Evolutionary conservation across 331 rosid species (phyloP), one percentile per base, ranked within the genome.

Genomic region (Phaseolus coccineus): DNA sequence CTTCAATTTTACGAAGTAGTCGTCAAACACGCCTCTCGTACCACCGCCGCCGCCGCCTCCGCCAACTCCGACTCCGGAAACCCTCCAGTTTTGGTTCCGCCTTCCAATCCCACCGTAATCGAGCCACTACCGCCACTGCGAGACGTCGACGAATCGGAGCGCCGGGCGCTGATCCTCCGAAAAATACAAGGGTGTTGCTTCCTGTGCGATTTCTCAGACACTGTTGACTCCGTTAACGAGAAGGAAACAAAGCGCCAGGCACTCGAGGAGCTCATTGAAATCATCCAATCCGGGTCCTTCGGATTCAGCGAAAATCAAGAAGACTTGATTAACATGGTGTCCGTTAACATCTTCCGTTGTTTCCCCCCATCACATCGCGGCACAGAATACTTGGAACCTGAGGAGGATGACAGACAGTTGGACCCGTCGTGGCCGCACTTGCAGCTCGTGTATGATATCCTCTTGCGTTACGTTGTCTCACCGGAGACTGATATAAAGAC

Each of bases 191-290:
- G 81, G 22, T 90, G 94, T 80, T 82, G 85, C 79, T 73, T 76
- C 58, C 33, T 56, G n/a, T 90, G 84, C 76, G 93, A 91, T 85
- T 90, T 87, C 79, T 85, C 90, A 33, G 80, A 81, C 61, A 46
- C 80, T 12, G 51, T 65, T 42, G 82, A 84, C 12, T 82, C 30
- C 37, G 78, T 78, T 13, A 66, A 77, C 4, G 90, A 87, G 31
- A 91, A 84, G 53, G 94, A 90, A 81, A 86, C 84, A 27, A 91
- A 91, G 73, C 89, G 94, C 27, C 90, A 91, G 75, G 82, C 97
- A 67, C 94, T 91, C 4, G 59, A 85, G 33, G 97, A 91, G 50
- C 79, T 91, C 37, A 83, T 79, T 7, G 93, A 90, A 44, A 77
- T 81, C 25, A 74, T 91, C 40, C 90, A 88, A 74, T 82, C 92